Base-by-base conservation (phyloP, 23 red algal species). In the Agarophyton chilense region DNA sequence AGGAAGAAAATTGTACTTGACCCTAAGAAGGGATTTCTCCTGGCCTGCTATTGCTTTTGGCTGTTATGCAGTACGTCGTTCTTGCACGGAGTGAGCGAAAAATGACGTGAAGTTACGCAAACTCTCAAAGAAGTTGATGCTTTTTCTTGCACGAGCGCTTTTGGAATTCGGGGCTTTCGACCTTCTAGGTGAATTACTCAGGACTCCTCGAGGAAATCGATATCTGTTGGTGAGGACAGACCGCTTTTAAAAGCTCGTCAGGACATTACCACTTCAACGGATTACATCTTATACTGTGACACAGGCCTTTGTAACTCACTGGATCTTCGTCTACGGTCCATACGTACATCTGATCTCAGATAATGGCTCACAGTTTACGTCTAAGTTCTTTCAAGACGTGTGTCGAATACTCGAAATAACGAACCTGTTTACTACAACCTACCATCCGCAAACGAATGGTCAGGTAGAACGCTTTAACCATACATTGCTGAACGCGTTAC, bases 31-130 rank as follows among this genome's bases (percentile, higher is more conserved):
- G 39, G 44, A 1, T 0, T 86, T 62, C 25, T 54, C 68, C 50
- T 86, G 81, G 81, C 50, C 50, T 3, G 31, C 40, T 25, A 72
- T 86, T 56, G 81, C 81, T 2, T 11, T 61, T 18, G 60, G 70
- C 32, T 54, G 57, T 45, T 71, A 86, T 24, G 81, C 81, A 26
- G 70, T 58, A 34, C 25, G 68, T 13, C 57, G 81, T 11, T 39
- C 42, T 47, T 86, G 56, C 43, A 49, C 57, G 28, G n/a, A 67
- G 6, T 71, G 81, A 14, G 57, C 65, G 40, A 70, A 73, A 24
- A 86, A 86, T 51, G 11, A 58, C 13, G 39, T 86, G 31, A 67
- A 41, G 65, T 39, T 86, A 16, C 8, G 81, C 14, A 22, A 45
- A 47, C 38, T 40, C 50, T 46, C 50, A 13, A 72, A 70, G 52